Base-by-base conservation (phyloP, 257 asterid species). In the Penstemon davidsonii region DNA sequence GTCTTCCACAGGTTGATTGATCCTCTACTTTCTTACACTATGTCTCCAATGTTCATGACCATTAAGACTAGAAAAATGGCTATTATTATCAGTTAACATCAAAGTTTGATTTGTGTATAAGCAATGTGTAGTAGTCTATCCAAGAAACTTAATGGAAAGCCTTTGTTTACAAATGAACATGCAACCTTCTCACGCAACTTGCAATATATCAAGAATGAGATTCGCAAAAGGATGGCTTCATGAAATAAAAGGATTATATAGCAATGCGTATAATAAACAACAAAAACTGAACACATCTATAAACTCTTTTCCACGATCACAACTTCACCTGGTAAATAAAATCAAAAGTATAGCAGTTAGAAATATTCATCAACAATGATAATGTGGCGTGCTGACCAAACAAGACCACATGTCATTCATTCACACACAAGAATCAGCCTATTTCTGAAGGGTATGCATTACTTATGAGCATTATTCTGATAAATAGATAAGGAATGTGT, bases 381-480 rank as follows among this genome's bases (percentile, higher is more conserved):
- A 40, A 59, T 40, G 64, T 59, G 64, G 36, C 10, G n/a, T 18
- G 5, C 53, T 13, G 45, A 45, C 9, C 11, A 41, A 25, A 44
- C 19, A 62, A 62, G 55, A 43, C 39, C 6, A 49, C 55, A 42
- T 8, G 33, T 41, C 10, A 25, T 45, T 33, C 52, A 62, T 25
- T 19, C 44, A 45, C 11, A 19, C 66, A 72, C 55, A 40, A 46
- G 47, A 60, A 60, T 60, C 6, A 36, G 53, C 18, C 46, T 49
- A 68, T 47, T 46, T n/a, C 12, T 41, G 51, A 59, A 25, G 37
- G 61, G 44, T n/a, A 6, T n/a, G 58, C 9, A 7, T 68, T 4
- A 49, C 12, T 43, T 8, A 18, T 50, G 55, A 72, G 67, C 59
- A 57, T 51, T 67, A 49, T 42, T 73, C 45, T 61, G 55, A 73